Evolutionary conservation across 176 grass and related monocot genomes (phyloP).

Genomic region (Pharus latifolius): DNA sequence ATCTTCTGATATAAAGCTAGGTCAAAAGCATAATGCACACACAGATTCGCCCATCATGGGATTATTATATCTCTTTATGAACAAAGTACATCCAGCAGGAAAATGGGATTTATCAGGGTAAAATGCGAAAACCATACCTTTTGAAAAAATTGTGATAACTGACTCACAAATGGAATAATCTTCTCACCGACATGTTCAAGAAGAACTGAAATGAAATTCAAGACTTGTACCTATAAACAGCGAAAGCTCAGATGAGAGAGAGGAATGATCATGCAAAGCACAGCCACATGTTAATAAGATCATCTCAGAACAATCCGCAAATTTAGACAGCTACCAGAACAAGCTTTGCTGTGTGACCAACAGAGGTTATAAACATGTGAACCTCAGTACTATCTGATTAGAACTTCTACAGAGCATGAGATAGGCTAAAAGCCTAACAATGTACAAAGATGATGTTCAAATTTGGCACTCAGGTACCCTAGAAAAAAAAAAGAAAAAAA

Average conservation of each 20-base stretch:
- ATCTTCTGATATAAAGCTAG: not conserved
- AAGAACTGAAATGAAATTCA: conserved; percentile 95
- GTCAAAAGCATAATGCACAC: not conserved
- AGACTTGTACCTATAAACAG: conserved; percentile 75
- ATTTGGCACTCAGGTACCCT: not conserved
- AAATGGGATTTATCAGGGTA: not conserved
- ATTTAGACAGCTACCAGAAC: not conserved
- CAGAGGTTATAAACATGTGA: not conserved
- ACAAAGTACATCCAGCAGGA: conserved; percentile 14
- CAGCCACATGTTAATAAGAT: not conserved
- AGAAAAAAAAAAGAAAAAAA: conserved; percentile 3
- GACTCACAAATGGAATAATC: conserved; percentile 81
- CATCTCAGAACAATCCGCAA: not conserved
- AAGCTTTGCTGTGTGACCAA: not conserved
- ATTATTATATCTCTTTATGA: not conserved
- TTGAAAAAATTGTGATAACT: conserved; percentile 77
- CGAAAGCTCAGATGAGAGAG: not conserved
- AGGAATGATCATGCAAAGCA: too few relatives aligned
- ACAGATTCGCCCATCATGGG: not conserved
- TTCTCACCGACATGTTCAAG: conserved; percentile 92
- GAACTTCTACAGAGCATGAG: not conserved
- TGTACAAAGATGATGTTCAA: not conserved
- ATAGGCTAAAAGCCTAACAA: not conserved
- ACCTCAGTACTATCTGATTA: not conserved
- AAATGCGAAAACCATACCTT: conserved; percentile 40